Evolutionary conservation across 2,329 filamentous ascomycete species (phyloP), one percentile per base, ranked within the genome.

Genomic region (Penicillium vulpinum): DNA sequence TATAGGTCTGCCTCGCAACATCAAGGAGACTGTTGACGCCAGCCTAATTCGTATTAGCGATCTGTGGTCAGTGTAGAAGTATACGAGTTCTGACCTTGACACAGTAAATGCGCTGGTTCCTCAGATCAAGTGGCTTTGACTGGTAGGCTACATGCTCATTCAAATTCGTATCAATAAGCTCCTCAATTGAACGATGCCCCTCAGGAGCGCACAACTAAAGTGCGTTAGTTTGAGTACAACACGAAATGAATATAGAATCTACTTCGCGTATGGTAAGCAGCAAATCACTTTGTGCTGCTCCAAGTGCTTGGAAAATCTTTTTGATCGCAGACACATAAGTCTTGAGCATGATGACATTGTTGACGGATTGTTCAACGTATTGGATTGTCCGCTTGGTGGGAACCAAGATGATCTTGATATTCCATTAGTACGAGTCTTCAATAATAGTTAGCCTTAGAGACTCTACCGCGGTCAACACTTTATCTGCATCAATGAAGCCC

Each of bases 91-190:
- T 40, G 67, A 87, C 85, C 77, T 89, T 94, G 31, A 97, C 88
- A 22, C 93, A 93, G 76, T 95, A 97, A 0, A 89, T 90, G 61
- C 93, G 83, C 70, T 97, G 93, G 59, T 97, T 96, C 15, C 92
- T 85, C 55, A 96, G 80, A 60, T 97, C 93, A 5, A 97, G 80
- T 0, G 94, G 88, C 22, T 88, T 85, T 45, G 83, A 90, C 57
- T 90, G 88, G 64, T 89, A 95, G 0, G 82, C 84, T 0, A 92
- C 90, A 69, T 96, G 90, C 9, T 89, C 83, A 61, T 97, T 94
- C 63, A 99, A 87, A 0, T 85, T 85, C 15, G 80, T 76, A 43
- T 83, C 77, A 50, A 99, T 92, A 2, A 89, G 75, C 2, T 82
- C 76, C 43, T 87, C 78, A 3, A 93, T 82, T 0, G 81, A 79